Conservation (phyloP, 148 eudicot species). For the Camellia lanceoleosa region DNA sequence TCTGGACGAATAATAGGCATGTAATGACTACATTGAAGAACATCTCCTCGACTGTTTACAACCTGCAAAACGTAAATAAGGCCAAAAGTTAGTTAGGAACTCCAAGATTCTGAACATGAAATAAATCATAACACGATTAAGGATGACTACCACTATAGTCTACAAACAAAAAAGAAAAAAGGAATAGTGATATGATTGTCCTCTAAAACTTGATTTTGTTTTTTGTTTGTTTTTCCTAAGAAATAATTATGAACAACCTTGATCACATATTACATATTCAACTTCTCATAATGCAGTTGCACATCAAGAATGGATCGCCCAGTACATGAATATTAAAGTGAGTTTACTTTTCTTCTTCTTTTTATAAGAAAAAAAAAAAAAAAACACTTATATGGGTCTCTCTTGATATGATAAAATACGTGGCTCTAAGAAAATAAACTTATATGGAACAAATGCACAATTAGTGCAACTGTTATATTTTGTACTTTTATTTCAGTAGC, state of each 20-base stretch:
- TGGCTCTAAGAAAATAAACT: neutral
- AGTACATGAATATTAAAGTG: neutral
- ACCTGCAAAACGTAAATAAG: constrained; percentile 46
- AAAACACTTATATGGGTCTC: neutral
- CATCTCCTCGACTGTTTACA: constrained; percentile 72
- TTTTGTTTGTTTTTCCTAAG: neutral
- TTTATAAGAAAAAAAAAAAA: neutral
- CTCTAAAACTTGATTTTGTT: neutral
- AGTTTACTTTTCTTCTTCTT: neutral
- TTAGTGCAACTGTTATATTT: neutral
- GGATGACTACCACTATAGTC: neutral
- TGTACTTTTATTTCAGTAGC: neutral
- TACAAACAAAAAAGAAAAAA: neutral
- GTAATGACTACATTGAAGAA: constrained; percentile 88
- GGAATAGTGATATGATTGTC: neutral
- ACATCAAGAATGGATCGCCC: neutral
- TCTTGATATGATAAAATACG: neutral
- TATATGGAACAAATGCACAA: neutral
- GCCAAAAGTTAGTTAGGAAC: constrained; percentile 11
- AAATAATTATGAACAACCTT: neutral
- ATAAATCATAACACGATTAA: neutral
- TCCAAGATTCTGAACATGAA: neutral
- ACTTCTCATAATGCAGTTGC: neutral
- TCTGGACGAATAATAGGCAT: constrained; percentile 65
- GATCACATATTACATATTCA: neutral